phyloP scores from a whole-genome alignment of 768 basidiomycete genomes.

The Collybiopsis confluens region DNA sequence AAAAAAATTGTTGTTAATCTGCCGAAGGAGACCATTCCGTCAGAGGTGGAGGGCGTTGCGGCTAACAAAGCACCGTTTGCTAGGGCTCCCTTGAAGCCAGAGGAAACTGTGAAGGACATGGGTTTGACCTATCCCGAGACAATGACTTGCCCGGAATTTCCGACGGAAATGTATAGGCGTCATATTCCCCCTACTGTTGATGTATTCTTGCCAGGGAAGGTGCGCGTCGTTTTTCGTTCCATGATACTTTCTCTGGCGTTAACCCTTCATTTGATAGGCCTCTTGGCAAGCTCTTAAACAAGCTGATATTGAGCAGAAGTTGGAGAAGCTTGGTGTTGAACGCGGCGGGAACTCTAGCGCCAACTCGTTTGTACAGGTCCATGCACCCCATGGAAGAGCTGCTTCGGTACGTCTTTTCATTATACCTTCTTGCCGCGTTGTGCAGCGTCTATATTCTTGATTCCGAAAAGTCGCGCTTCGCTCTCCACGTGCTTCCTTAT shows the following conservation, averaged over 20 bases:
- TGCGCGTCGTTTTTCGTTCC: constrained; percentile 24
- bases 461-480: not conserved
- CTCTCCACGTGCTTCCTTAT: too few relatives aligned
- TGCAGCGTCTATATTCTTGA: constrained; percentile 1
- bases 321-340: constrained; percentile 78
- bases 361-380: constrained; percentile 42
- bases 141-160: constrained; percentile 51
- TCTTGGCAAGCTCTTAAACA: constrained; percentile 75
- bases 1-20: constrained; percentile 72
- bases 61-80: constrained; percentile 54
- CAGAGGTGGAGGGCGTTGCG: constrained; percentile 33
- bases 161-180: constrained; percentile 58
- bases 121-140: constrained; percentile 26
- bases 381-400: constrained; percentile 61
- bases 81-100: constrained; percentile 45
- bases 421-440: constrained; percentile 15
- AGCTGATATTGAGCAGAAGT: constrained; percentile 73
- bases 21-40: constrained; percentile 59
- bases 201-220: constrained; percentile 82
- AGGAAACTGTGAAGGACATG: constrained; percentile 19
- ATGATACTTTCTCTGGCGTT: constrained; percentile 6
- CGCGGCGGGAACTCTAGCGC: constrained; percentile 39
- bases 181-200: constrained; percentile 66
- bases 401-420: constrained; percentile 61
- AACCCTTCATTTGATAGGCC: constrained; percentile 34